Percentiles rank a stretch among this genome's conserved stretches.
Evolutionary conservation across 768 basidiomycete species (phyloP).

Genomic region (Suillus weaverae): DNA sequence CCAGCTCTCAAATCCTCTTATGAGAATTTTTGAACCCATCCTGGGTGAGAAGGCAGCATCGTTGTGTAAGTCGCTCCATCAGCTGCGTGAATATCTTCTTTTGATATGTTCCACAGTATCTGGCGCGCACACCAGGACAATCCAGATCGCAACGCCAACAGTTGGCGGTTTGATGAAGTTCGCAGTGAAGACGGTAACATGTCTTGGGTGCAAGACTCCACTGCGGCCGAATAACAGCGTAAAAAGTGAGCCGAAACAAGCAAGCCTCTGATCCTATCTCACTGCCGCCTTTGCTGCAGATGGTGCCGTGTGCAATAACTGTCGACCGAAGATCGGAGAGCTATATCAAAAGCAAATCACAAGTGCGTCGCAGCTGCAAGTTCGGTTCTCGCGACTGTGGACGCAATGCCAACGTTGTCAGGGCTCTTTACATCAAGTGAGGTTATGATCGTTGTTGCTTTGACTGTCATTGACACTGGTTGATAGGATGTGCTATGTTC

Average conservation of each 20-base stretch:
- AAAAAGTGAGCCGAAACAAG: constrained; percentile 44
- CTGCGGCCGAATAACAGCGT: constrained; percentile 76
- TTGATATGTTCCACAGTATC: constrained; percentile 57
- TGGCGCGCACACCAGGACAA: constrained; percentile 93
- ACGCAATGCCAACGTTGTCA: constrained; percentile 99
- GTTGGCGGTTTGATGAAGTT: constrained; percentile 99
- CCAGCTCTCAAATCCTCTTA: constrained; percentile 92
- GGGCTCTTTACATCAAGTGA: constrained; percentile 92
- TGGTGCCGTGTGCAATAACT: constrained; percentile 94
- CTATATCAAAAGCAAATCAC: constrained; percentile 89
- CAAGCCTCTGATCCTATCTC: neutral
- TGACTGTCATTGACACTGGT: neutral
- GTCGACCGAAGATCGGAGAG: constrained; percentile 80
- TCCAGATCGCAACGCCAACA: constrained; percentile 95
- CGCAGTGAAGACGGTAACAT: constrained; percentile 93
- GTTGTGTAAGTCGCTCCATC: constrained; percentile 54
- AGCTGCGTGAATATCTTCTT: constrained; percentile 8
- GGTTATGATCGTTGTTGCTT: constrained; percentile 8
- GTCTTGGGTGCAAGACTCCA: constrained; percentile 93
- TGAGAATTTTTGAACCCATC: constrained; percentile 98
- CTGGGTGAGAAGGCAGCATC: constrained; percentile 88
- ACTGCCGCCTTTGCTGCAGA: constrained; percentile 43
- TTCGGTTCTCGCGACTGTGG: constrained; percentile 93
- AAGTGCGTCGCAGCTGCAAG: constrained; percentile 75
- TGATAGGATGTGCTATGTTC: constrained; percentile 91